Percentiles rank a stretch among this genome's conserved stretches.
Conservation (phyloP, 2,329 filamentous ascomycete species). For the Neopestalotiopsis sp. region DNA sequence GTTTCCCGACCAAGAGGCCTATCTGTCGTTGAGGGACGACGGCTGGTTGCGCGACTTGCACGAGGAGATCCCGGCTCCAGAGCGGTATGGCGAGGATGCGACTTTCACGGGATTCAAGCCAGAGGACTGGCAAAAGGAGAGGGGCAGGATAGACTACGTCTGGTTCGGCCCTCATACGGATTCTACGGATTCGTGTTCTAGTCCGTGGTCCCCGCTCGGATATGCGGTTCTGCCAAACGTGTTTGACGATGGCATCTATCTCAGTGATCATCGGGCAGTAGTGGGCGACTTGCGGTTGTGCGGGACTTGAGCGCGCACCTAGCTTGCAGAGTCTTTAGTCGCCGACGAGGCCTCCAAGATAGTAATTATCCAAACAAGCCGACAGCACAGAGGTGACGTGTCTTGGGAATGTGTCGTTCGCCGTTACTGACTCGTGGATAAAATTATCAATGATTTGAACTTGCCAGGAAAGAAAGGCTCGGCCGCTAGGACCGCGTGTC, state of each 20-base stretch:
- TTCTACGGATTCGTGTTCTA: not conserved
- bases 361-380: too few relatives aligned
- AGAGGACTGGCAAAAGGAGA: constrained; percentile 41
- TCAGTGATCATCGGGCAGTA: constrained; percentile 62
- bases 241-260: constrained; percentile 62
- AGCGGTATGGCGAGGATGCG: constrained; percentile 36
- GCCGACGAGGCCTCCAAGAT: too few relatives aligned
- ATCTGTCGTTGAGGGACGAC: constrained; percentile 41
- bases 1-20: constrained; percentile 61
- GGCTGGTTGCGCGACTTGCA: constrained; percentile 33
- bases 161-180: constrained; percentile 52
- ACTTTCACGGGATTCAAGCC: constrained; percentile 72
- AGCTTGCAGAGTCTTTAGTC: not conserved
- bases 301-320: not conserved
- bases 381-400: too few relatives aligned
- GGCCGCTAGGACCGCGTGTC: not conserved
- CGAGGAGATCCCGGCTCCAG: constrained; percentile 50
- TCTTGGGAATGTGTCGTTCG: too few relatives aligned
- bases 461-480: not conserved
- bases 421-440: too few relatives aligned
- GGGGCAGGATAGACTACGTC: constrained; percentile 66
- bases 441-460: too few relatives aligned
- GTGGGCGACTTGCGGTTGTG: not conserved
- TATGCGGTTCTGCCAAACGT: constrained; percentile 64
- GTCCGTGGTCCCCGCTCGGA: constrained; percentile 15